Base-by-base conservation (phyloP, 352 stramenopile genomes). In the Pythium phragmiticola region DNA sequence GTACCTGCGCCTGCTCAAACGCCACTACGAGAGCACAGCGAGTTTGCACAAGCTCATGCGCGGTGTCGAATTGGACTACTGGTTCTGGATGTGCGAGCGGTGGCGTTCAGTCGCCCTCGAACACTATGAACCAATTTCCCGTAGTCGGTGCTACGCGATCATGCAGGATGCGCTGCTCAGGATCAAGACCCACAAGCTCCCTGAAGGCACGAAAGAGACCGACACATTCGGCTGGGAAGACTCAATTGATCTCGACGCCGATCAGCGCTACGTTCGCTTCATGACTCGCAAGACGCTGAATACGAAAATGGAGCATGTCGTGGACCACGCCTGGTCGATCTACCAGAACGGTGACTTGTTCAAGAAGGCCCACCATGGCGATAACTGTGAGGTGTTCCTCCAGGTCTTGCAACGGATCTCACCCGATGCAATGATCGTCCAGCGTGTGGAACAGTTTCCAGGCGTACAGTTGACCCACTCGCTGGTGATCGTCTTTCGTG, bases 401-500 rank as follows among this genome's bases (percentile, higher is more conserved):
- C 23, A 66, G 17, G 26, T 71, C 7, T 19, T 71, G 3, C 64
- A 71, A 33, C 8, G 39, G 8, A 41, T 70, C 39, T 34, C 48
- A 13, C 42, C 39, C 1, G 51, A 70, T 21, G 33, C 66, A 12
- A 53, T 47, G 17, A 52, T 70, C 23, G n/a, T 70, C 28, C 64
- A 53, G 13, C 37, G 12, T 34, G 41, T 62, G 2, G 57, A 65
- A 21, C 4, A 62, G 43, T 70, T 62, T 43, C 49, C 47, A 14
- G 19, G n/a, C 8, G 43, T 71, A 2, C 36, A 47, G 33, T 46
- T 45, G 28, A 45, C 57, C 37, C 58, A 67, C 58, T 45, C 45
- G 4, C 26, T 71, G n/a, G 43, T 13, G n/a, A 26, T 71, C 2
- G 21, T 57, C 0, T 71, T 57, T 54, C 57, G 65, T 9, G 4